Base-by-base conservation (phyloP, 768 basidiomycete genomes). In the Suillus discolor region DNA sequence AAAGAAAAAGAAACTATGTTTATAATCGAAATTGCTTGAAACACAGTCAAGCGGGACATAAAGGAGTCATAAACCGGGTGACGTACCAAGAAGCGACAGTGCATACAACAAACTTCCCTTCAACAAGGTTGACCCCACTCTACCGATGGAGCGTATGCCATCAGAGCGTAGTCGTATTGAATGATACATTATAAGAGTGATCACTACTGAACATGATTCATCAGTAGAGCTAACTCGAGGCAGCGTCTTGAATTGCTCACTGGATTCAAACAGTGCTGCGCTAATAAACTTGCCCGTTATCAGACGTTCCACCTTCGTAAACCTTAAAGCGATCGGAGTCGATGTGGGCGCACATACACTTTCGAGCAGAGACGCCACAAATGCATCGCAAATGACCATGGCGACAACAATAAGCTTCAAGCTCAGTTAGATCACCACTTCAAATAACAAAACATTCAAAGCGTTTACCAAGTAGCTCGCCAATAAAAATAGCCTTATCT, bases 61-160 rank as follows among this genome's bases (percentile, higher is more conserved):
- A 18, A 39, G 13, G 25, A 11, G n/a, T 31, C 1, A 44, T 54
- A 18, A 8, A 51, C 25, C 7, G 15, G 45, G 42, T 60, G 28
- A 31, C 65, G 28, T 44, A 68, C 67, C 54, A 36, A 66, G 25
- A 31, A 68, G 53, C 12, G 65, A 47, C 3, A 68, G 34, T 3
- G 65, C 55, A 55, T 68, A 66, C 45, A 68, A 3, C 57, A 68
- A n/a, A 51, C 63, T 68, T 47, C 67, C 67, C 23, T 63, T 61
- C n/a, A 57, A 34, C 54, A 68, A 38, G 18, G 62, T 45, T 38
- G 45, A 47, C 18, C 41, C 36, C 4, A 68, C 23, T 20, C 2
- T 62, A 54, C 55, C 20, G 16, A 38, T 16, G n/a, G 45, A 7
- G 8, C 16, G 39, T 41, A 31, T 45, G 31, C 61, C 61, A 42